phyloP scores from a whole-genome alignment of 73 alveolate genomes.

The Paramecium sexaurelia region DNA sequence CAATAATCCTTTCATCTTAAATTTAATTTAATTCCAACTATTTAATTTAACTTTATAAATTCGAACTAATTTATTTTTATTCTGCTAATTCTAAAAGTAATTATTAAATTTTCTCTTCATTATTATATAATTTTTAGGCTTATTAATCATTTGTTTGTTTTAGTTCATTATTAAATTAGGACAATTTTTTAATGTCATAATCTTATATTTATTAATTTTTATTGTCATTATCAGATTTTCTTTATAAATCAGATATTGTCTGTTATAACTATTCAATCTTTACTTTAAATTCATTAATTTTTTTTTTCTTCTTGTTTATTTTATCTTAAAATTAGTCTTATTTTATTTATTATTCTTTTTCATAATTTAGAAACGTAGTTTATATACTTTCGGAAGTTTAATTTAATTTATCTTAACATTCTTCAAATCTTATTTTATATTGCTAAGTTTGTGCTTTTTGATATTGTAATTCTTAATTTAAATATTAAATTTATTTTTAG shows the following conservation, averaged over 20 bases:
- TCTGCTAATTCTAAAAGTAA: slow-evolving; percentile 7
- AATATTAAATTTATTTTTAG: slow-evolving; percentile 13
- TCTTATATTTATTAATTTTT: not conserved
- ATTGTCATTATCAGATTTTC: not conserved
- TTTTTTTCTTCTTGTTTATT: not conserved
- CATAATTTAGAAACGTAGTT: not conserved
- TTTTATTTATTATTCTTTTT: not conserved
- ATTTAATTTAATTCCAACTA: not conserved
- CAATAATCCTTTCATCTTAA: not conserved
- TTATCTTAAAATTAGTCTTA: not conserved
- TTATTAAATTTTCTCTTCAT: slow-evolving; percentile 18
- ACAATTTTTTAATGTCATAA: not conserved
- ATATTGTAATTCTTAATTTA: not conserved
- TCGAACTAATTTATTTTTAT: not conserved
- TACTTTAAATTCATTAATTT: not conserved
- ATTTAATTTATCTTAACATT: not conserved
- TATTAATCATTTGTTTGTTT: not conserved
- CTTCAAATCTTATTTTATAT: slow-evolving; percentile 1
- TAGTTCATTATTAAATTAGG: not conserved
- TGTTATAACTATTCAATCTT: not conserved
- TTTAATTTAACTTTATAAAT: not conserved
- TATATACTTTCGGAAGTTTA: not conserved
- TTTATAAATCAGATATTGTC: not conserved
- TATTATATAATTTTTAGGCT: not conserved
- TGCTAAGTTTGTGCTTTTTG: not conserved